A percentile compares a stretch with the other conserved stretches of the same genome.
Evolutionary conservation across 192 early-diverging fungal species (phyloP).

Genomic region (Dispira simplex): DNA sequence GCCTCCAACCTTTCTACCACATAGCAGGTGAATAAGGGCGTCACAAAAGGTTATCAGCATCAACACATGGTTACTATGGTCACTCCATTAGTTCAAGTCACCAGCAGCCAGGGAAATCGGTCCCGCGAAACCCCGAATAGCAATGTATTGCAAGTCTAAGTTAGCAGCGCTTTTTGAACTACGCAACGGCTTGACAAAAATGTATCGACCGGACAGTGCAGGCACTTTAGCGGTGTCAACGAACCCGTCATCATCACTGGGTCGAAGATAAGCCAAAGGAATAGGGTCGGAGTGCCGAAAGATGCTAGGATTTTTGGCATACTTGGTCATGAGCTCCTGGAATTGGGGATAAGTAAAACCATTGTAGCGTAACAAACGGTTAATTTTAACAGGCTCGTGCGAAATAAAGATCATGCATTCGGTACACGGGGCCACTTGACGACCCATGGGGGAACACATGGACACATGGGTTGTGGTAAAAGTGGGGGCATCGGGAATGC

Average conservation of each 20-base stretch:
- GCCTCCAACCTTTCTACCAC: no score
- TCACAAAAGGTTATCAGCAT: no score
- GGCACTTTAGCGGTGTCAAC: constrained; percentile 22
- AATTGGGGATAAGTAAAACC: constrained; percentile 26
- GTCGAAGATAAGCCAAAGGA: constrained; percentile 32
- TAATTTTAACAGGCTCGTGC: constrained; percentile 17
- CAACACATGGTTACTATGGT: no score
- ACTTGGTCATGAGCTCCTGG: constrained; percentile 16
- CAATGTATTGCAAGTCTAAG: neutral
- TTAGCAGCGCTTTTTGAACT: neutral
- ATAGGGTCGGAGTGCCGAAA: constrained; percentile 12
- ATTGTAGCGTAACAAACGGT: constrained; percentile 21
- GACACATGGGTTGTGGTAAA: neutral
- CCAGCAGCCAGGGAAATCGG: neutral
- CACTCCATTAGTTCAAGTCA: no score
- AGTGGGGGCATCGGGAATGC: neutral
- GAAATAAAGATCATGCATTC: constrained; percentile 31
- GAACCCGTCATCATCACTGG: constrained; percentile 21
- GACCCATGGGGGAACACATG: neutral
- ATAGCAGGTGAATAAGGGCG: no score
- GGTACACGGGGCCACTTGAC: constrained; percentile 16
- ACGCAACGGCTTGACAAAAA: constrained; percentile 27
- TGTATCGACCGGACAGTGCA: constrained; percentile 19
- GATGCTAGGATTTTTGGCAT: neutral
- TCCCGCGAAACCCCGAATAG: neutral